Conservation (phyloP, 176 grass and related monocot species). For the Oryza longistaminata region DNA sequence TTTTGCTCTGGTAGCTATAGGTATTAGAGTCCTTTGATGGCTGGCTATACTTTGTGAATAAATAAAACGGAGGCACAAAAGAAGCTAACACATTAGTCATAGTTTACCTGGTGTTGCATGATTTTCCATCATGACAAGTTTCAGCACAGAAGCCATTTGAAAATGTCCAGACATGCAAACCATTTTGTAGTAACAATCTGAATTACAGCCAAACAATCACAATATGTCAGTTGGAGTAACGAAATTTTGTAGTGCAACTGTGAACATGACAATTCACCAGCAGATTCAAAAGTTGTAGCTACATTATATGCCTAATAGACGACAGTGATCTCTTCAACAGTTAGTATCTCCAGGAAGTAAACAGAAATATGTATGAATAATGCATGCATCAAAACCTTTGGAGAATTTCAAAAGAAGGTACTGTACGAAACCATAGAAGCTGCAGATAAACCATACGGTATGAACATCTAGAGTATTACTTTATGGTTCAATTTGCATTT, state of each 20-base stretch:
- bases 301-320: conserved; percentile 3
- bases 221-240: conserved; percentile 7
- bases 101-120: conserved; percentile 58
- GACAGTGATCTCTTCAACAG: not conserved
- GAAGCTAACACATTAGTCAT: conserved; percentile 3
- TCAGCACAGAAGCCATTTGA: conserved; percentile 78
- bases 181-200: conserved; percentile 67
- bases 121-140: conserved; percentile 65
- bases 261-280: not conserved
- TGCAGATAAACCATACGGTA: not conserved
- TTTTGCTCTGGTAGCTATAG: not conserved
- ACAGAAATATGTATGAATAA: not conserved
- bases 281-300: not conserved
- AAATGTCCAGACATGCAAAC: conserved; percentile 72
- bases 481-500: not conserved
- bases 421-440: not conserved
- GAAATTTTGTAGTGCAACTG: not conserved
- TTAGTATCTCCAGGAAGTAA: not conserved
- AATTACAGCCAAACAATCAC: conserved; percentile 21
- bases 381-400: not conserved
- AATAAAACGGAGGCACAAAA: conserved; percentile 25
- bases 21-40: not conserved
- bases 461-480: not conserved
- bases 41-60: conserved; percentile 5
- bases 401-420: not conserved